Evolutionary conservation across 371 early-diverging fungal species (phyloP).

Genomic region (Mortierella sp.): DNA sequence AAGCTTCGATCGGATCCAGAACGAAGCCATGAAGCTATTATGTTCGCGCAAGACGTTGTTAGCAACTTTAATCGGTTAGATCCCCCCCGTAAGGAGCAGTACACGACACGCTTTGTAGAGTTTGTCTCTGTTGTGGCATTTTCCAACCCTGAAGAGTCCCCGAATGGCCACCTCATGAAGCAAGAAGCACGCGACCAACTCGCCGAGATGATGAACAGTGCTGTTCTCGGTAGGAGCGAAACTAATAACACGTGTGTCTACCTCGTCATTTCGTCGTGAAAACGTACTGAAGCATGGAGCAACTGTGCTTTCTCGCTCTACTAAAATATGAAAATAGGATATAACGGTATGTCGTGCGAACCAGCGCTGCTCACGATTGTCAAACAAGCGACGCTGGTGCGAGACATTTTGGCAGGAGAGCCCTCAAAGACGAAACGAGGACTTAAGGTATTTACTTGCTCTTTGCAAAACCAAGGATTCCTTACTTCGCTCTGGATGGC

Average conservation of each 20-base stretch:
- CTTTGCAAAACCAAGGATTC: too few relatives aligned
- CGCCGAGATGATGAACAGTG: slow-evolving; percentile 58
- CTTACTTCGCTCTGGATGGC: too few relatives aligned
- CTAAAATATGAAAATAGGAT: slow-evolving; percentile 43
- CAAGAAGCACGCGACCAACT: slow-evolving; percentile 56
- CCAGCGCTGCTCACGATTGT: slow-evolving; percentile 55
- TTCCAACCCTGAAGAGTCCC: slow-evolving; percentile 53
- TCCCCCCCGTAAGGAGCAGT: slow-evolving; percentile 31
- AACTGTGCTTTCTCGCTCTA: background rate
- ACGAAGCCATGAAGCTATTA: slow-evolving; percentile 41
- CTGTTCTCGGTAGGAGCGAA: slow-evolving; percentile 58
- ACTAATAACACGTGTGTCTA: too few relatives aligned
- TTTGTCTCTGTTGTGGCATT: slow-evolving; percentile 52
- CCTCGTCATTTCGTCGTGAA: background rate
- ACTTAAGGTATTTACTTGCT: slow-evolving; percentile 23
- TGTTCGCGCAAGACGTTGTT: slow-evolving; percentile 55
- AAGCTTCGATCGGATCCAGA: slow-evolving; percentile 51
- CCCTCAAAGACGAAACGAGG: slow-evolving; percentile 42
- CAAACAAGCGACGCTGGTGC: slow-evolving; percentile 55
- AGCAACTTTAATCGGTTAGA: slow-evolving; percentile 28
- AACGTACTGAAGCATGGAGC: background rate
- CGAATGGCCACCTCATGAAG: slow-evolving; percentile 37
- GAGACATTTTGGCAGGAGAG: slow-evolving; percentile 39
- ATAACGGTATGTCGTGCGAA: slow-evolving; percentile 52
- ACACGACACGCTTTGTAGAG: slow-evolving; percentile 32